These are phyloP conservation scores for Colletotrichum tamarilloi DNA, from an alignment of 2,329 filamentous ascomycete genomes.

Conservation along the genomic window DNA sequence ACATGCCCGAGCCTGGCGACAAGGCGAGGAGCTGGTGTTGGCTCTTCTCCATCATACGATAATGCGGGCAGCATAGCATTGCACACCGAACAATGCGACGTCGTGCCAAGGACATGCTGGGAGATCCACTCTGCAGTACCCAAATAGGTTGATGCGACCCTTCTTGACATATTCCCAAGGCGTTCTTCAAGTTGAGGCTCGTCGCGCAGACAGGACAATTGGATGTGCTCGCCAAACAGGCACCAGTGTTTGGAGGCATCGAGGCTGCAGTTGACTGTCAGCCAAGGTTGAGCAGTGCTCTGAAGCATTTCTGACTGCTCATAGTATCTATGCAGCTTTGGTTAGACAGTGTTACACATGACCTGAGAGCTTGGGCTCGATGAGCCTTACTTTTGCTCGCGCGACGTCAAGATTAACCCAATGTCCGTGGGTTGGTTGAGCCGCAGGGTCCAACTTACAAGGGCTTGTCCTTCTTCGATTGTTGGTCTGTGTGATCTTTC, in stretches of 20 bases:
- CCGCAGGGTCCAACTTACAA: slow-evolving; percentile 1
- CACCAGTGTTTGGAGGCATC: neutral
- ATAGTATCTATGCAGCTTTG: neutral
- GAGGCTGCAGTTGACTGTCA: neutral
- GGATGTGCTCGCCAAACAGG: neutral
- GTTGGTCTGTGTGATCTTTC: neutral
- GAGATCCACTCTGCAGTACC: neutral
- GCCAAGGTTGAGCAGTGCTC: neutral
- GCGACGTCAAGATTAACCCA: neutral
- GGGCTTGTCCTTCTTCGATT: neutral
- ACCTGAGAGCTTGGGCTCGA: neutral
- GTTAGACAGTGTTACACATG: neutral
- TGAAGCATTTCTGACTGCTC: neutral
- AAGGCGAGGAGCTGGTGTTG: neutral
- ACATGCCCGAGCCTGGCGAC: neutral
- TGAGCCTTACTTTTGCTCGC: neutral
- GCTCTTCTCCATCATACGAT: neutral
- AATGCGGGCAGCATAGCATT: neutral
- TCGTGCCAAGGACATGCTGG: neutral
- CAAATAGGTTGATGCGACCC: neutral
- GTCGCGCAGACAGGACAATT: neutral
- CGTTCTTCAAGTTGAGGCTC: neutral
- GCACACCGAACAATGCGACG: neutral
- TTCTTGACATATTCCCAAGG: neutral
- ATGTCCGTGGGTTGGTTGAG: slow-evolving; percentile 10